Evolutionary conservation across 177 flowering plant genomes (phyloP).

Genomic region (Vitis hybrid): DNA sequence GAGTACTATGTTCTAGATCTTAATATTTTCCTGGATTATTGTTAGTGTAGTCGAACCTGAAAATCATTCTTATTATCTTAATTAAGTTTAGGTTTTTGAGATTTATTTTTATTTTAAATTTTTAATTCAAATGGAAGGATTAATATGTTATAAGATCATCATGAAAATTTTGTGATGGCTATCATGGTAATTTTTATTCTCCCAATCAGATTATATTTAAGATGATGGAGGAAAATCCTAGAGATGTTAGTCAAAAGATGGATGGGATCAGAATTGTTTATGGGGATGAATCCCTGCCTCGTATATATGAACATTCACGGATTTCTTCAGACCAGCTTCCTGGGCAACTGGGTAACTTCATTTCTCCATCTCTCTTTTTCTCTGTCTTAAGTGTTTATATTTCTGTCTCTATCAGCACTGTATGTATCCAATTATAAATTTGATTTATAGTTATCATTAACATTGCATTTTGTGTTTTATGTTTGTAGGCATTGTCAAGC

Average conservation of each 20-base stretch:
- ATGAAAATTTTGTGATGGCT: background rate
- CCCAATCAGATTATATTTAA: constrained; percentile 70
- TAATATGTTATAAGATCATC: background rate
- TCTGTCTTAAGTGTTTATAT: background rate
- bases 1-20: no score
- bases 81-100: no score
- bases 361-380: background rate
- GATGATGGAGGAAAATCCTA: constrained; percentile 84
- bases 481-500: constrained; percentile 77
- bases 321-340: constrained; percentile 86
- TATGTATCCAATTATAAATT: no score
- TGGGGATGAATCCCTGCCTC: constrained; percentile 93
- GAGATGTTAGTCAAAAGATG: constrained; percentile 83
- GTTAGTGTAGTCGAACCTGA: no score
- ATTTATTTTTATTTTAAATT: no score
- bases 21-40: no score
- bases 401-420: constrained; percentile 4
- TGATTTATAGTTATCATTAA: no score
- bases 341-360: constrained; percentile 58
- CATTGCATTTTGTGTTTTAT: no score
- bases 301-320: constrained; percentile 86
- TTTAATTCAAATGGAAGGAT: no score
- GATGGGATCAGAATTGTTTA: constrained; percentile 71
- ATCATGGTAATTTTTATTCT: background rate
- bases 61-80: no score